Conservation (phyloP, 2,329 filamentous ascomycete genomes). For the Golovinomyces cichoracearum region DNA sequence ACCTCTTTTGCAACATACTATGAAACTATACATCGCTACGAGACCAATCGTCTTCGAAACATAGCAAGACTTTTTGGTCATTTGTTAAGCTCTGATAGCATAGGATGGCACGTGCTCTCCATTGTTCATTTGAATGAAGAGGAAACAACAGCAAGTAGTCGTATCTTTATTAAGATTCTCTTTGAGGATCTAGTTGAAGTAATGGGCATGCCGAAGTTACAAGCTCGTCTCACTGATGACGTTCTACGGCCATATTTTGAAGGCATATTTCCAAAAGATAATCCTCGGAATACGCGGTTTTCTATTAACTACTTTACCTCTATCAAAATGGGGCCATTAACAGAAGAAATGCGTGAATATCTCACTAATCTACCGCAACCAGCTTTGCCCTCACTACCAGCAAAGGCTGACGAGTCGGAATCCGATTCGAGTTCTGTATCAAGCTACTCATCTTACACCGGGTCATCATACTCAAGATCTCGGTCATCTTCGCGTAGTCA, state of each 20-base stretch:
- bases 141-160: conserved; percentile 82
- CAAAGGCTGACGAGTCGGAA: conserved; percentile 30
- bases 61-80: conserved; percentile 90
- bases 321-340: conserved; percentile 83
- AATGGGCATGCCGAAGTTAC: conserved; percentile 57
- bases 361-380: conserved; percentile 79
- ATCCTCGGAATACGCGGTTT: conserved; percentile 74
- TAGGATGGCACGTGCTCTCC: conserved; percentile 75
- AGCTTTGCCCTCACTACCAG: conserved; percentile 39
- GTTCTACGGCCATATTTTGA: conserved; percentile 51
- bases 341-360: conserved; percentile 80
- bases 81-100: conserved; percentile 61
- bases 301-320: conserved; percentile 99
- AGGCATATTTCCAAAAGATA: conserved; percentile 74
- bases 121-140: conserved; percentile 81
- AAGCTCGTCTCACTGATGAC: conserved; percentile 52
- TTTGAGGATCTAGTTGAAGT: conserved; percentile 81
- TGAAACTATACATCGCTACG: conserved; percentile 88
- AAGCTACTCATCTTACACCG: conserved; percentile 52
- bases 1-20: conserved; percentile 79
- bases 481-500: conserved; percentile 6
- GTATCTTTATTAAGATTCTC: conserved; percentile 95
- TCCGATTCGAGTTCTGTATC: conserved; percentile 43
- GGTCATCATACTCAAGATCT: conserved; percentile 29
- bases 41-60: conserved; percentile 83